Conservation (phyloP, 306 rosid species). For the Bauhinia variegata region DNA sequence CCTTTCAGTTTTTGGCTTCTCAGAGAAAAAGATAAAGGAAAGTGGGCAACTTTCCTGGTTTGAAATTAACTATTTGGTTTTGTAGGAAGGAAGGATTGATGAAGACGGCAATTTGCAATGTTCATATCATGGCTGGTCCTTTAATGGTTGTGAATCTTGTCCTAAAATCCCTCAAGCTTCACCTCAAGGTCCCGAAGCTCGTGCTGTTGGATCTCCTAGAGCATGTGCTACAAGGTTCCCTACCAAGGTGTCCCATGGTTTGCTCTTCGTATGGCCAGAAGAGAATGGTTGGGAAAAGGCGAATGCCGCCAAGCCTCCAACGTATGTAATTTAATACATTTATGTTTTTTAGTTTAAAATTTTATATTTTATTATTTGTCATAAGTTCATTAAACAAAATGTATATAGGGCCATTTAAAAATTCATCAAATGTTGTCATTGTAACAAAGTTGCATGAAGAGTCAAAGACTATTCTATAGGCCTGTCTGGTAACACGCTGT, state of each 20-base stretch:
- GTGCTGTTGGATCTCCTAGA: conserved; percentile 76
- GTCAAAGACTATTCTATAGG: conserved; percentile 27
- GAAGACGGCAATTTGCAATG: conserved; percentile 93
- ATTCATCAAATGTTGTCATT: neutral
- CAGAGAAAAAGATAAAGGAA: conserved; percentile 20
- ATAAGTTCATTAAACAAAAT: no score
- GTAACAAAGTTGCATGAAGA: neutral
- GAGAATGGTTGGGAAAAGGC: conserved; percentile 97
- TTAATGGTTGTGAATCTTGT: conserved; percentile 87
- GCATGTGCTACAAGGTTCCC: conserved; percentile 87
- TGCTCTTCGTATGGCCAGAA: conserved; percentile 99
- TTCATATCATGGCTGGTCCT: conserved; percentile 98
- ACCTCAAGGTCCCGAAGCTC: conserved; percentile 85
- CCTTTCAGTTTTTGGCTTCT: conserved; percentile 9
- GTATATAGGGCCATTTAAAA: no score
- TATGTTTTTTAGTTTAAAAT: conserved; percentile 15
- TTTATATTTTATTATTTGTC: conserved; percentile 19
- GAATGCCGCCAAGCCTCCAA: conserved; percentile 72
- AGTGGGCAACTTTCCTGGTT: neutral
- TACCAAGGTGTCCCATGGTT: conserved; percentile 84
- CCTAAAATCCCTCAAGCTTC: conserved; percentile 86
- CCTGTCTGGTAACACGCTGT: conserved; percentile 15
- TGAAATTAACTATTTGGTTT: conserved; percentile 29
- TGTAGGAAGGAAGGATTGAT: conserved; percentile 94
- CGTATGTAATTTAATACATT: conserved; percentile 53